Evolutionary conservation across 345 rosid genomes (phyloP), one percentile per base, ranked within the genome.

Genomic region (Salix koriyanagi): DNA sequence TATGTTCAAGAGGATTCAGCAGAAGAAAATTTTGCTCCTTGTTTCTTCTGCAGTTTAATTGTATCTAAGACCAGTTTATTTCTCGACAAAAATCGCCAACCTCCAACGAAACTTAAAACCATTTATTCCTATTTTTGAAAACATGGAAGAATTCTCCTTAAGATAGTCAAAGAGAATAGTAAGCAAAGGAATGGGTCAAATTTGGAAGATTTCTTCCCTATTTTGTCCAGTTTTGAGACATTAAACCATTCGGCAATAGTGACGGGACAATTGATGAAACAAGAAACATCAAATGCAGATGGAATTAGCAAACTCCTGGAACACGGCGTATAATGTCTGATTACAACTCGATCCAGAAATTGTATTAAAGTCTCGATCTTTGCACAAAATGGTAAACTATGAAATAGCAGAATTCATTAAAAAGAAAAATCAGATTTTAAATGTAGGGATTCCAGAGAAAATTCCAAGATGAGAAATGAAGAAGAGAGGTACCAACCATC

Each of bases 401-500:
- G 39, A 32, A 65, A 65, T 65, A 30, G 5, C 21, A 32, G 4
- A 65, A 30, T 13, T 32, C 37, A 32, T 18, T 30, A 65, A 15
- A 30, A 65, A 61, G 2, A 16, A 26, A 64, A 26, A 64, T 37
- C 8, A 52, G 16, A 30, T 2, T 48, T 41, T 15, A 6, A 14
- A 48, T 36, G 44, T 8, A 36, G 44, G 34, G 39, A 46, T 1
- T 8, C 26, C 9, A 5, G 6, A 64, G n/a, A 15, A 61, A 30
- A 50, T n/a, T 46, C 14, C 9, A 41, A 25, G 18, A 30, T 9
- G 50, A 30, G 10, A 9, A 46, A 16, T n/a, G 64, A 14, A 44
- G 19, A 8, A 44, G 15, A 72, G 21, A 19, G 34, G 12, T 32
- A 71, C 61, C 30, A 85, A 95, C 99, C 99, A 83, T 95, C 99